Evolutionary conservation across 306 rosid species (phyloP), one percentile per base, ranked within the genome.

Genomic region (Fagus sylvatica): DNA sequence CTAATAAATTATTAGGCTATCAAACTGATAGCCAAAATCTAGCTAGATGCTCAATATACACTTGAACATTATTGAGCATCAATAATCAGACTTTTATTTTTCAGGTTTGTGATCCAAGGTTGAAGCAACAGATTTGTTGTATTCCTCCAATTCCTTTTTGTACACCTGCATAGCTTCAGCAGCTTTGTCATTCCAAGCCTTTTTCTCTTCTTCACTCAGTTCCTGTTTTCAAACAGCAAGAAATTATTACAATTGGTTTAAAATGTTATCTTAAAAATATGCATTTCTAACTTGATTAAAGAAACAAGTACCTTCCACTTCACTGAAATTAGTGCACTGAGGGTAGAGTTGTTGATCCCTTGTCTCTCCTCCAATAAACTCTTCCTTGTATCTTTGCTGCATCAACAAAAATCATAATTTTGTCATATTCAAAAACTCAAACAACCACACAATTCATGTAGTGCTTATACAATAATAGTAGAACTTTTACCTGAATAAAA

Each of bases 381-480:
- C 79, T 84, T 93, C 86, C 98, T 93, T 65, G 90, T 91, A 80
- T 91, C 98, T 79, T 90, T 91, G 81, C 94, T 86, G 81, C 80
- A 82, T 7, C 15, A 4, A 43, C 11, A 34, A 7, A 66, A 72
- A 16, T n/a, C 33, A 3, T n/a, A 4, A 48, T 56, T 19, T 33
- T 59, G 15, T 59, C 33, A 59, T 60, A 33, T 16, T 64, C 30
- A 57, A 28, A 57, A 51, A 19, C 8, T 57, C 36, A 57, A 19
- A 12, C 32, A 42, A 33, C 16, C 46, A 10, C 46, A 10, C 22
- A 17, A 33, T 16, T 53, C 61, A 33, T 30, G 65, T 43, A 17
- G 1, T 53, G 1, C 46, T 41, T 6, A 41, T 5, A 41, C 9
- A 41, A 41, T 41, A 41, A 41, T 41, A 13, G n/a, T 46, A 72